Base-by-base conservation (phyloP, 148 eudicot species). In the Camellia sinensis region DNA sequence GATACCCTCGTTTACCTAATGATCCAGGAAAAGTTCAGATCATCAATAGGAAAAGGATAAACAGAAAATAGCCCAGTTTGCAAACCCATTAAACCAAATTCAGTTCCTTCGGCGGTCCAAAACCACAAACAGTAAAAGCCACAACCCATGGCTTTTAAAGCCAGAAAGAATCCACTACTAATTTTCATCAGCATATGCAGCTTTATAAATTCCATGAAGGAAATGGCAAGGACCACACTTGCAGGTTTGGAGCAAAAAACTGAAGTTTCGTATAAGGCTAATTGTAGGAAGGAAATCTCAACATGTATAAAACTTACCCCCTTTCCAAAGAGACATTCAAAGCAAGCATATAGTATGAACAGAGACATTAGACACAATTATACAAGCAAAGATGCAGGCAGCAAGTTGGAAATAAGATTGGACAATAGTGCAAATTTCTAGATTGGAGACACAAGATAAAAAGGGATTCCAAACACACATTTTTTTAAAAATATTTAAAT, bases 1-100 rank as follows among this genome's bases (percentile, higher is more conserved):
- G 99, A 73, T 93, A 87, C 10, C 99, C 99, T 79, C 99, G 88
- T 82, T 96, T 96, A 54, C 99, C 99, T 96, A 81, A 82, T 73
- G 54, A 80, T 60, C 69, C 76, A 75, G 78, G n/a, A 83, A 76
- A 67, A 73, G 17, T n/a, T 61, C 22, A 0, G 21, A 62, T 61
- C 56, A 43, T 19, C 54, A n/a, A n/a, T 12, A 62, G 13, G 41
- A 44, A 75, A 44, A 75, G 19, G 7, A 62, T 43, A 62, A 44
- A 61, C 5, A 45, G 29, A 12, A 10, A 43, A 60, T 46, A 75
- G 60, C 15, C 3, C 59, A 65, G 46, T 21, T 46, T 46, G 21
- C 62, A 53, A 66, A 15, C 37, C 15, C 29, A 41, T 53, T 22
- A 54, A 54, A 67, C 18, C 40, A 37, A 1, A 52, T 52, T 17